Evolutionary conservation across 2,329 filamentous ascomycete genomes (phyloP), one percentile per base, ranked within the genome.

Genomic region (Onygenales sp.): DNA sequence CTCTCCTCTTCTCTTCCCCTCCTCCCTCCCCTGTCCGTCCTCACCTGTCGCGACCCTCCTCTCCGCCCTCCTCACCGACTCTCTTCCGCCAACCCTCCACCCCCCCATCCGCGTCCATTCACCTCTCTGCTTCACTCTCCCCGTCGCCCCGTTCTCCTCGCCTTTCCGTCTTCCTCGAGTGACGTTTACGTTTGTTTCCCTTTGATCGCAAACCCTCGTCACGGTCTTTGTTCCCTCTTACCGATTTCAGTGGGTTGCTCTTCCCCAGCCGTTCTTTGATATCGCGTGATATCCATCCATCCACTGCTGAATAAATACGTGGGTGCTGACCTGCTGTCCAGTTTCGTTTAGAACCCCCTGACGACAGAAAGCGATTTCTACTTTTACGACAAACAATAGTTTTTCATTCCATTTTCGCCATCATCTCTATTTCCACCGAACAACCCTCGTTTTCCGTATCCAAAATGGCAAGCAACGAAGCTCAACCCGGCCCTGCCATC

Each of bases 391-490:
- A 36, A 39, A 21, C 14, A 48, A 48, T 38, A 48, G 35, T 39
- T 48, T 7, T 39, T 41, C 35, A 36, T 27, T 39, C 39, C 39
- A 10, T 7, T 17, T 27, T 44, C 42, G 42, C 35, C 43, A n/a
- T 33, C 21, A 55, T 38, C 13, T 52, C 36, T 47, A 45, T 31
- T 38, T 52, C 52, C 38, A 47, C 32, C 36, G 32, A 49, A n/a
- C 42, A 32, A 46, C n/a, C 10, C 10, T 14, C 14, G 8, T 21
- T 32, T 43, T 51, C 32, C 11, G 6, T 33, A 38, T 49, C 14
- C 43, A 67, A 59, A 60, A 88, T 87, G 85, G 84, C 84, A 66
- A 68, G 76, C 55, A 67, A 77, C 61, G 84, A 87, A 67, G 64
- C 70, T 60, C 72, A 71, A 43, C 81, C 85, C 58, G 65, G 68